Evolutionary conservation across 441 rosid genomes (phyloP), one percentile per base, ranked within the genome.

Genomic region (Gossypium armourianum): DNA sequence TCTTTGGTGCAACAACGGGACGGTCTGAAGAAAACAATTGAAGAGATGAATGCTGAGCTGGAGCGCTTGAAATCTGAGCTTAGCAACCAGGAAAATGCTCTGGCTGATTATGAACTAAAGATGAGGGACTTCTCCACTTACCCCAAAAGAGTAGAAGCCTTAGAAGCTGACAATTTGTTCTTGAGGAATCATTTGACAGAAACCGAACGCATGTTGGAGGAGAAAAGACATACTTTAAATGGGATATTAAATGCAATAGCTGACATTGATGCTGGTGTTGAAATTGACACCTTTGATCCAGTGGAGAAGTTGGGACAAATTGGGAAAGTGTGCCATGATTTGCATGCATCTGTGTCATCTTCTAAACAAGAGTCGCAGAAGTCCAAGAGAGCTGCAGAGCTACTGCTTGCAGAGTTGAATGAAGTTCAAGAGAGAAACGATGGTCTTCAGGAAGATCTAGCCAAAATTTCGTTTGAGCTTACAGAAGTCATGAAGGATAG

Each of bases 371-470:
- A 93, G 72, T 86, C 88, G 3, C 86, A 73, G 77, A 96, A 91
- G 81, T 91, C 97, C 72, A 84, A 79, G 81, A 86, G 92, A 81
- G 97, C 97, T 26, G 91, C 97, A 36, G 96, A 96, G 80, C 85
- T 91, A 72, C 85, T 96, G 74, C 85, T 93, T 80, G 94, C 97
- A 0, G 97, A 96, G 82, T 82, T 93, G 79, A 90, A 91, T 76
- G 98, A 96, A 78, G 99, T 91, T 78, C 97, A 93, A 81, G 97
- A 91, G 80, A 93, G 97, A 86, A 93, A 96, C 77, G 98, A 93
- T 70, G 62, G 78, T 68, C 88, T 96, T 71, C 98, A 90, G 80
- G 99, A 91, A 80, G 94, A 90, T 78, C 78, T 91, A 75, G 79
- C 87, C 69, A 83, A 84, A 70, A 74, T 75, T 74, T 76, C 82